Percentiles rank a stretch among this genome's conserved stretches.
Evolutionary conservation across 2,329 filamentous ascomycete species (phyloP).

Genomic region (Verticillium zaregamsianum): DNA sequence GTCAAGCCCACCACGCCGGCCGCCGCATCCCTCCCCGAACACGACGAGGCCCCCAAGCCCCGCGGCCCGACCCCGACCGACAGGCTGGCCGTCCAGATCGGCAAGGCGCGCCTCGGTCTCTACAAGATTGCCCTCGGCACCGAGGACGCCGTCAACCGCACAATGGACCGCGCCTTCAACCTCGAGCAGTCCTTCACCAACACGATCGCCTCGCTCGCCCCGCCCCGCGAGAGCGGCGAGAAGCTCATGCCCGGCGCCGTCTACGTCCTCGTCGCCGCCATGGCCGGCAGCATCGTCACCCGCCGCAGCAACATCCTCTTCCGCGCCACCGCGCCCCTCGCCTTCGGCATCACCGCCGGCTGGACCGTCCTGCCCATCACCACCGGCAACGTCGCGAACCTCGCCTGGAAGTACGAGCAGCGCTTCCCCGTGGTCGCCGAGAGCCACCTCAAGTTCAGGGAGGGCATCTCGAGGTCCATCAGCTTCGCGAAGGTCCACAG

Average conservation of each 20-base stretch:
- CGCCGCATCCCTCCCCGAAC: slow-evolving; percentile 15
- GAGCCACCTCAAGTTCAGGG: slow-evolving; percentile 69
- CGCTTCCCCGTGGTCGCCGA: slow-evolving; percentile 78
- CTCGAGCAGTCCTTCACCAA: slow-evolving; percentile 87
- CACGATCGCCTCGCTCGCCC: slow-evolving; percentile 85
- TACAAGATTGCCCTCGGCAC: slow-evolving; percentile 69
- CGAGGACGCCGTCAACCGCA: slow-evolving; percentile 79
- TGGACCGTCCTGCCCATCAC: slow-evolving; percentile 85
- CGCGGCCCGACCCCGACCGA: slow-evolving; percentile 77
- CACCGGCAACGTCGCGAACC: slow-evolving; percentile 79
- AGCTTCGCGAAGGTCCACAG: slow-evolving; percentile 72
- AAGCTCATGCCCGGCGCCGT: slow-evolving; percentile 83
- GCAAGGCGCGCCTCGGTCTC: slow-evolving; percentile 73
- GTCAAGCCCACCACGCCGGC: slow-evolving; percentile 22
- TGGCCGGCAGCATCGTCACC: slow-evolving; percentile 89
- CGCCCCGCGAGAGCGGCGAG: slow-evolving; percentile 80
- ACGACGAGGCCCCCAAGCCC: slow-evolving; percentile 22
- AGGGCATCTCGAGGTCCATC: slow-evolving; percentile 65
- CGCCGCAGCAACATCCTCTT: slow-evolving; percentile 84
- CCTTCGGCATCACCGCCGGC: slow-evolving; percentile 76
- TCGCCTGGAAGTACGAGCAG: slow-evolving; percentile 92
- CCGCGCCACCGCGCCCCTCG: slow-evolving; percentile 70
- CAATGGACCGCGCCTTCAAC: slow-evolving; percentile 75
- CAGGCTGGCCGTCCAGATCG: slow-evolving; percentile 78
- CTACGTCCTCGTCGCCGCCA: slow-evolving; percentile 89